Evolutionary conservation across 768 basidiomycete species (phyloP).

Genomic region (Mycena sanguinolenta): DNA sequence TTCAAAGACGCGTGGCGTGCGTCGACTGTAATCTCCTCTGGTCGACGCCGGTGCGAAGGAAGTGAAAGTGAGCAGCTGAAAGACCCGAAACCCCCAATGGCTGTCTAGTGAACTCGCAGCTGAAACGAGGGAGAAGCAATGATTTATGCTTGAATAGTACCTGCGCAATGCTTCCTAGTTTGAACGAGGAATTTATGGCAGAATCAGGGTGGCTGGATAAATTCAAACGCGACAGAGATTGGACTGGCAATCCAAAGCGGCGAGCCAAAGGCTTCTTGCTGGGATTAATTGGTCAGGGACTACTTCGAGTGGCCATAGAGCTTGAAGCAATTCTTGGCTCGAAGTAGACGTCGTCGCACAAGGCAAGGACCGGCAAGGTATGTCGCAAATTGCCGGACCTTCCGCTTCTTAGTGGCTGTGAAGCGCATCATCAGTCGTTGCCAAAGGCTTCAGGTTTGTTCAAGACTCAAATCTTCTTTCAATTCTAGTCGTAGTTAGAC

Average conservation of each 20-base stretch:
- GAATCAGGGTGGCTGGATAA: slow-evolving; percentile 56
- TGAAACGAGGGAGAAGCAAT: neutral
- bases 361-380: no score
- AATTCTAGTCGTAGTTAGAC: no score
- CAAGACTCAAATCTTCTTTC: no score
- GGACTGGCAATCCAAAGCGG: slow-evolving; percentile 53
- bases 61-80: slow-evolving; percentile 64
- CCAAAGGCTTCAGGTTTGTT: no score
- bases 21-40: slow-evolving; percentile 65
- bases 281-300: no score
- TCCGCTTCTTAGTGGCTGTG: no score
- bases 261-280: slow-evolving; percentile 54
- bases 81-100: slow-evolving; percentile 66
- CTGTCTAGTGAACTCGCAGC: slow-evolving; percentile 46
- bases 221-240: slow-evolving; percentile 51
- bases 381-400: no score
- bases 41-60: slow-evolving; percentile 57
- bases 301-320: no score
- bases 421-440: no score
- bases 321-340: no score
- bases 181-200: slow-evolving; percentile 67
- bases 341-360: no score
- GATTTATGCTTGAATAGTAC: slow-evolving; percentile 47
- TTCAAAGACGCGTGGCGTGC: slow-evolving; percentile 69
- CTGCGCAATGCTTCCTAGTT: slow-evolving; percentile 66